phyloP scores from a whole-genome alignment of 345 rosid species.

The Triadica sebifera region DNA sequence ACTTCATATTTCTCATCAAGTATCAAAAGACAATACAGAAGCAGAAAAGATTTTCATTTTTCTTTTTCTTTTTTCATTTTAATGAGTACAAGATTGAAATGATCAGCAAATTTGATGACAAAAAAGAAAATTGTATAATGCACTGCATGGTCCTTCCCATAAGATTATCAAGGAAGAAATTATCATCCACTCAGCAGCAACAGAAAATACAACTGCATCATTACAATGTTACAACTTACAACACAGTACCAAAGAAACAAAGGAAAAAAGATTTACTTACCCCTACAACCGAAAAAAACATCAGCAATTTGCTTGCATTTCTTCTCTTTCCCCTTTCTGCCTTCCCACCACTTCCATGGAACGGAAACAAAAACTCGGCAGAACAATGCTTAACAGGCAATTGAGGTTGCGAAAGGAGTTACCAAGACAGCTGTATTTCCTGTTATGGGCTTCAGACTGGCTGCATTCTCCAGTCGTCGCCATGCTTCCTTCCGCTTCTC shows the following conservation, averaged over 20 bases:
- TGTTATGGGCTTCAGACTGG: slow-evolving; percentile 61
- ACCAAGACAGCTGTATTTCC: slow-evolving; percentile 67
- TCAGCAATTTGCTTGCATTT: slow-evolving; percentile 11
- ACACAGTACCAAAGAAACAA: slow-evolving; percentile 21
- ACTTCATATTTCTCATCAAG: too few relatives aligned
- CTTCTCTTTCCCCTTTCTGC: background rate
- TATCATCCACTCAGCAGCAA: slow-evolving; percentile 26
- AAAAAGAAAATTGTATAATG: slow-evolving; percentile 19
- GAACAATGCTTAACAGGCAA: slow-evolving; percentile 35
- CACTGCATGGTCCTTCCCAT: slow-evolving; percentile 30
- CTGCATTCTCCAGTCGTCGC: slow-evolving; percentile 60
- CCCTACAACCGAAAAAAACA: slow-evolving; percentile 18
- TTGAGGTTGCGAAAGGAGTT: slow-evolving; percentile 50
- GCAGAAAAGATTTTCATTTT: too few relatives aligned
- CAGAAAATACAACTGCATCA: slow-evolving; percentile 21
- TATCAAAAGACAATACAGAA: too few relatives aligned
- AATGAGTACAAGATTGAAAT: too few relatives aligned
- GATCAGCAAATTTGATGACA: background rate
- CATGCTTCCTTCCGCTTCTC: slow-evolving; percentile 65
- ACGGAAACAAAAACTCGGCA: background rate
- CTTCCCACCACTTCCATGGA: background rate
- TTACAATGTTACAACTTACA: slow-evolving; percentile 26
- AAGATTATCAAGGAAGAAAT: slow-evolving; percentile 20
- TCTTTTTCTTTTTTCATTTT: too few relatives aligned
- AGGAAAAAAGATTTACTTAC: slow-evolving; percentile 5